Conservation (phyloP, 2,329 filamentous ascomycete species). For the Colletotrichum sp. region DNA sequence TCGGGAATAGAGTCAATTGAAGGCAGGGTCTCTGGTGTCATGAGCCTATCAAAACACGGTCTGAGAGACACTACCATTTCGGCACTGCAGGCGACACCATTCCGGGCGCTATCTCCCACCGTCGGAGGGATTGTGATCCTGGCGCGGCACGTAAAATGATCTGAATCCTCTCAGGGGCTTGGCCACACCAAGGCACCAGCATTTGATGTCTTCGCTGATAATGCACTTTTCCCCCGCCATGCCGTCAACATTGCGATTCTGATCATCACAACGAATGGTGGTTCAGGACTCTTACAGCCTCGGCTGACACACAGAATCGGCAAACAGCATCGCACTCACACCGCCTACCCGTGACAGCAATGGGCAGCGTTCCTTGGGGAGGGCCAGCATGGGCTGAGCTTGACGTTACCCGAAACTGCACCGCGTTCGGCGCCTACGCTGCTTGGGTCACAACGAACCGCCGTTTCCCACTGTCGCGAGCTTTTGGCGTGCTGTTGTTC, state of each 20-base stretch:
- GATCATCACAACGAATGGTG: neutral
- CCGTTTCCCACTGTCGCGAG: neutral
- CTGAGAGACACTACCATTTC: neutral
- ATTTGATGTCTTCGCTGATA: neutral
- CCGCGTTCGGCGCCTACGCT: slow-evolving; percentile 1
- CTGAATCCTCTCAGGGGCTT: neutral
- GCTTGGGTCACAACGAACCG: slow-evolving; percentile 15
- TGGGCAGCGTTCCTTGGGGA: neutral
- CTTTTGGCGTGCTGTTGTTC: slow-evolving; percentile 8
- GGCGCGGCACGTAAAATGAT: neutral
- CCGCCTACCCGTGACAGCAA: neutral
- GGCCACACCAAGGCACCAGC: neutral
- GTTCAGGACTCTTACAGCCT: neutral
- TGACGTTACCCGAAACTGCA: neutral
- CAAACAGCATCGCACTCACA: too few relatives aligned
- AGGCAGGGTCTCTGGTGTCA: neutral
- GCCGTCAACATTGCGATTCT: neutral
- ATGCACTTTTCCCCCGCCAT: neutral
- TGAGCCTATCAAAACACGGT: neutral
- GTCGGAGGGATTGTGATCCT: neutral
- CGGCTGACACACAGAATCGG: neutral
- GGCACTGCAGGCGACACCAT: neutral
- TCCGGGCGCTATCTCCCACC: neutral
- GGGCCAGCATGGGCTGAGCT: neutral
- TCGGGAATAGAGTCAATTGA: neutral